Evolutionary conservation across 2,329 filamentous ascomycete species (phyloP).

Genomic region (Fusarium austroafricanum): DNA sequence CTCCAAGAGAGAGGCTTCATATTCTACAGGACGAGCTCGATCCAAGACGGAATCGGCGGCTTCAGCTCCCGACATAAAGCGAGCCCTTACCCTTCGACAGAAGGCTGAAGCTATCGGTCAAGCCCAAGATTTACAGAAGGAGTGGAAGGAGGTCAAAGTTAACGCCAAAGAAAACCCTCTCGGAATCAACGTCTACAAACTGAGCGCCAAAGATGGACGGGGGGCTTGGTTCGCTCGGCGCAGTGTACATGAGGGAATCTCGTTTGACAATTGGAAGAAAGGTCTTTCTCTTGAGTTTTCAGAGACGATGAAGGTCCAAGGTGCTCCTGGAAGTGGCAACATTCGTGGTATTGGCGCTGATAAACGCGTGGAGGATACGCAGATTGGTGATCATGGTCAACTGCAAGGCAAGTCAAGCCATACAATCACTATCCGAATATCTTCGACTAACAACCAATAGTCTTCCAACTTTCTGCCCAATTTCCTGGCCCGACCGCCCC

Average conservation of each 20-base stretch:
- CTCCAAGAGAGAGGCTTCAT: slow-evolving; percentile 50
- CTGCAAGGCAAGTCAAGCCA: slow-evolving; percentile 64
- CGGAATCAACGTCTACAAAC: slow-evolving; percentile 82
- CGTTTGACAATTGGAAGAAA: slow-evolving; percentile 81
- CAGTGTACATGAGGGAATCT: slow-evolving; percentile 82
- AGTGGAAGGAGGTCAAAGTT: slow-evolving; percentile 89
- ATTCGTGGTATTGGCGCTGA: slow-evolving; percentile 90
- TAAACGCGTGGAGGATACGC: slow-evolving; percentile 73
- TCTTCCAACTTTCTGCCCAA: slow-evolving; percentile 87
- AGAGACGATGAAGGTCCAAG: slow-evolving; percentile 78
- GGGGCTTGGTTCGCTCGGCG: slow-evolving; percentile 91
- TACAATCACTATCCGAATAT: slow-evolving; percentile 7
- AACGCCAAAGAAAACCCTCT: slow-evolving; percentile 79
- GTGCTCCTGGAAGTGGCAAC: slow-evolving; percentile 76
- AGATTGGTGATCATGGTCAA: slow-evolving; percentile 68
- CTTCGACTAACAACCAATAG: slow-evolving; percentile 55
- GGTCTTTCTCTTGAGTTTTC: slow-evolving; percentile 84
- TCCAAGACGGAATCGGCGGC: slow-evolving; percentile 67
- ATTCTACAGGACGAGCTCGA: slow-evolving; percentile 62
- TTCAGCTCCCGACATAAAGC: slow-evolving; percentile 62
- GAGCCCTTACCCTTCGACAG: slow-evolving; percentile 55
- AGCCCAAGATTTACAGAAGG: slow-evolving; percentile 72
- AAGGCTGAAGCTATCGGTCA: slow-evolving; percentile 61
- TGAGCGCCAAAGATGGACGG: slow-evolving; percentile 80
- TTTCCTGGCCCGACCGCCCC: slow-evolving; percentile 91